phyloP scores from a whole-genome alignment of 2,329 filamentous ascomycete genomes.

The Sordariomycetes sp. region DNA sequence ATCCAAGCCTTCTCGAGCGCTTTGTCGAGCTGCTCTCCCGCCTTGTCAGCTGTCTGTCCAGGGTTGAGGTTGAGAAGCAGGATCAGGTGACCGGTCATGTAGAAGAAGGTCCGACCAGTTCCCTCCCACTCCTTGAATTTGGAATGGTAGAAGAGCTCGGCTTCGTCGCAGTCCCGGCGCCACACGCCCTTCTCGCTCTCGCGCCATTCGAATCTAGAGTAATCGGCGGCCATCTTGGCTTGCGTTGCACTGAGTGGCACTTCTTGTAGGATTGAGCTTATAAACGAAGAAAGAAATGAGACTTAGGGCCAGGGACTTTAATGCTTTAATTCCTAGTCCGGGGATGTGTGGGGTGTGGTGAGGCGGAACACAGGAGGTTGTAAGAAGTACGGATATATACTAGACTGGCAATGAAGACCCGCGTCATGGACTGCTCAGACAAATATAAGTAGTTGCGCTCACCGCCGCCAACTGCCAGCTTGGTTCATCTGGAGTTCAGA shows the following conservation, averaged over 20 bases:
- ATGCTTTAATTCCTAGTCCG: background rate
- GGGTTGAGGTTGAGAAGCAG: conserved; percentile 8
- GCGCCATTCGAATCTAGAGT: conserved; percentile 12
- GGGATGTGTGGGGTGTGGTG: no score
- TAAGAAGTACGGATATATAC: no score
- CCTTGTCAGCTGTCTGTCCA: background rate
- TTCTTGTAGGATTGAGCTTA: background rate
- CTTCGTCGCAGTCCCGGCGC: conserved; percentile 28
- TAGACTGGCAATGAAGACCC: no score
- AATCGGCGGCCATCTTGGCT: background rate
- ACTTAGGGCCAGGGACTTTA: background rate
- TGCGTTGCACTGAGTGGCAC: no score
- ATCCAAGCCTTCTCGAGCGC: conserved; percentile 24
- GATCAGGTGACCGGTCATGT: conserved; percentile 28
- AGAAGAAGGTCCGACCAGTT: conserved; percentile 28
- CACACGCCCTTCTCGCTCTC: conserved; percentile 16
- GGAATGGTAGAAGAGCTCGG: conserved; percentile 28
- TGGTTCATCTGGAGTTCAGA: no score
- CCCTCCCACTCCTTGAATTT: conserved; percentile 22
- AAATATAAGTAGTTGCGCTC: no score
- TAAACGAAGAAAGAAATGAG: background rate
- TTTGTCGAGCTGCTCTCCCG: conserved; percentile 12
- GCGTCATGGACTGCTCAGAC: no score
- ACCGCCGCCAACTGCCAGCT: no score
- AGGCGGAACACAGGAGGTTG: no score